Evolutionary conservation across 2,329 filamentous ascomycete genomes (phyloP), one percentile per base, ranked within the genome.

Genomic region (Colletotrichum spinosum): DNA sequence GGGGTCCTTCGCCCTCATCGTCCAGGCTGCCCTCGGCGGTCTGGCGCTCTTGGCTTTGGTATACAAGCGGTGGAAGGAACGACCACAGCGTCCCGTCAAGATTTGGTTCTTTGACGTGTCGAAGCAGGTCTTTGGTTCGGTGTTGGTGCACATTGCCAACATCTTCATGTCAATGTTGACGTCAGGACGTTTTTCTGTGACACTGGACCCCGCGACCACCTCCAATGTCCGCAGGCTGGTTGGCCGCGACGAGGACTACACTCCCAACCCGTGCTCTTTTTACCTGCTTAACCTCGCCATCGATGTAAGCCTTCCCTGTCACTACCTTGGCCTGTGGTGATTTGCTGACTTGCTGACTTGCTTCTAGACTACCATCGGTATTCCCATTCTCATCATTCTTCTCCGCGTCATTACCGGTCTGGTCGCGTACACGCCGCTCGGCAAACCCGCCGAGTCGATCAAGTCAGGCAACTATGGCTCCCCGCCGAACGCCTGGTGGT

Each of bases 81-180:
- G 92, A 62, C 95, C 96, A 2, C 95, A 97, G 76, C 87, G 96
- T 60, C 95, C 95, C 1, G 75, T 98, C 74, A 97, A 97, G 84
- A 94, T 99, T 70, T 99, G 96, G 95, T 94, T 92, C 77, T 99
- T 98, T 77, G 96, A 99, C 75, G 96, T 90, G 33, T 97, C 93
- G 38, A 99, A 99, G 83, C 96, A 99, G 82, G 93, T 99, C 58
- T 92, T 98, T 73, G 96, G 96, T 25, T 97, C 94, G 37, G 90
- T 94, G 50, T 85, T 99, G 76, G 89, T 97, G 39, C 96, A 99
- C 79, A 84, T 95, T 49, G 92, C 94, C 70, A 99, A 99, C 75
- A 85, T 99, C 57, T 88, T 97, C 77, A 97, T 99, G 91, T 97
- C 93, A 51, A 93, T 98, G 92, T 86, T 99, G 70, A 97, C 93